These are phyloP conservation scores for Gossypium davidsonii DNA, from an alignment of 441 rosid genomes.

Conservation along the genomic window DNA sequence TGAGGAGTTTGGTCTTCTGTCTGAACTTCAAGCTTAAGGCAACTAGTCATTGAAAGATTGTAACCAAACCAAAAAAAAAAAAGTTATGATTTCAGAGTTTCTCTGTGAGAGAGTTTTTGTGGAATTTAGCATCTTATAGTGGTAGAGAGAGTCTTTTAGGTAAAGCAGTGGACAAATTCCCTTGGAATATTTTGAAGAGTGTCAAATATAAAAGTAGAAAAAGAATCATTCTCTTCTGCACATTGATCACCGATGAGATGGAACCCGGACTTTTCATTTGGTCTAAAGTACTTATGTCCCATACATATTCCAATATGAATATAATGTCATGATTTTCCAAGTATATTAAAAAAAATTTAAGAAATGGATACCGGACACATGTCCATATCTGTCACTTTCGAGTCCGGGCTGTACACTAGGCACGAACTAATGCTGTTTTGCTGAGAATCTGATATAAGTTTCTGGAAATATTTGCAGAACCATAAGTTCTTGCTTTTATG, in stretches of 20 bases:
- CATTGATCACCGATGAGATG: neutral
- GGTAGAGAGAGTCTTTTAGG: conserved; percentile 16
- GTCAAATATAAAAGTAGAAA: conserved; percentile 26
- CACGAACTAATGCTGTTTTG: neutral
- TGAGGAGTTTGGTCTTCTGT: conserved; percentile 52
- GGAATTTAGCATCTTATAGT: conserved; percentile 24
- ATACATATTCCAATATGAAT: neutral
- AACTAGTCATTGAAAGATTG: conserved; percentile 33
- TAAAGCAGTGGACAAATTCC: conserved; percentile 41
- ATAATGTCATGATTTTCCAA: neutral
- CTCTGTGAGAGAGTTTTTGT: conserved; percentile 8
- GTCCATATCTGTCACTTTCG: neutral
- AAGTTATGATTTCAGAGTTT: neutral
- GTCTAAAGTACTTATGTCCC: neutral
- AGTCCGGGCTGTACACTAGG: neutral
- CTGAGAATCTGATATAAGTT: neutral
- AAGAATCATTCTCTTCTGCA: conserved; percentile 34
- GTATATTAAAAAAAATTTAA: neutral
- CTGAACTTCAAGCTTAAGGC: conserved; percentile 44
- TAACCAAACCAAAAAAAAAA: neutral
- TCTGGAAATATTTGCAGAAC: neutral
- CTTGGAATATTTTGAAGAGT: conserved; percentile 43
- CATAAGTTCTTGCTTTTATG: neutral
- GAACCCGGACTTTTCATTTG: neutral
- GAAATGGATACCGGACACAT: neutral